Percentiles rank a stretch among this genome's conserved stretches.
phyloP scores from a whole-genome alignment of 148 eudicot genomes.

The Silene latifolia region DNA sequence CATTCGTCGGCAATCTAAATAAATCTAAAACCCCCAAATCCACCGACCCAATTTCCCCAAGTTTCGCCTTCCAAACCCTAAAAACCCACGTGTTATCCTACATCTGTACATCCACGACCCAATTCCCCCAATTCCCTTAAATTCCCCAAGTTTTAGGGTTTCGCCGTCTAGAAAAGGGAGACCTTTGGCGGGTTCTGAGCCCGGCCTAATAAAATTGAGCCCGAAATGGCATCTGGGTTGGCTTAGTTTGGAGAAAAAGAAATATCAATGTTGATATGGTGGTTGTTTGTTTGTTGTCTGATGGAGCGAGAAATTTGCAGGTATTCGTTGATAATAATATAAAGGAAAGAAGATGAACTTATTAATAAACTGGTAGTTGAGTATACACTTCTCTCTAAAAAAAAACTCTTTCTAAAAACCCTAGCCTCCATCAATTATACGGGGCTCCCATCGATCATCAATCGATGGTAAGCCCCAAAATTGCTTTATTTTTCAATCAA shows the following conservation, averaged over 20 bases:
- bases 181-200: slow-evolving; percentile 50
- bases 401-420: no score
- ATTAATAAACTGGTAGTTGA: no score
- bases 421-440: no score
- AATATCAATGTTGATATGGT: no score
- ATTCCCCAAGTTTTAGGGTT: slow-evolving; percentile 56
- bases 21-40: slow-evolving; percentile 61
- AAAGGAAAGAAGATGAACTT: no score
- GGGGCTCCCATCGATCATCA: no score
- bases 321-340: no score
- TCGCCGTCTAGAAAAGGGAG: slow-evolving; percentile 80
- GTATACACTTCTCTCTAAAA: no score
- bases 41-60: slow-evolving; percentile 51
- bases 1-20: slow-evolving; percentile 75
- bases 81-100: slow-evolving; percentile 37
- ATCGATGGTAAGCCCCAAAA: no score
- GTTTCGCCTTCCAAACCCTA: slow-evolving; percentile 55
- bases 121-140: slow-evolving; percentile 45
- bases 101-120: slow-evolving; percentile 38
- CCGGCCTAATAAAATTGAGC: slow-evolving; percentile 14
- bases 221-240: slow-evolving; percentile 88
- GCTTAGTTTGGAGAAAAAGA: slow-evolving; percentile 49
- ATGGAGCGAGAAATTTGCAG: no score
- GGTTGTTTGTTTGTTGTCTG: no score
- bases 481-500: no score